Evolutionary conservation across 2,329 filamentous ascomycete species (phyloP).

Genomic region (Colletotrichum cereale): DNA sequence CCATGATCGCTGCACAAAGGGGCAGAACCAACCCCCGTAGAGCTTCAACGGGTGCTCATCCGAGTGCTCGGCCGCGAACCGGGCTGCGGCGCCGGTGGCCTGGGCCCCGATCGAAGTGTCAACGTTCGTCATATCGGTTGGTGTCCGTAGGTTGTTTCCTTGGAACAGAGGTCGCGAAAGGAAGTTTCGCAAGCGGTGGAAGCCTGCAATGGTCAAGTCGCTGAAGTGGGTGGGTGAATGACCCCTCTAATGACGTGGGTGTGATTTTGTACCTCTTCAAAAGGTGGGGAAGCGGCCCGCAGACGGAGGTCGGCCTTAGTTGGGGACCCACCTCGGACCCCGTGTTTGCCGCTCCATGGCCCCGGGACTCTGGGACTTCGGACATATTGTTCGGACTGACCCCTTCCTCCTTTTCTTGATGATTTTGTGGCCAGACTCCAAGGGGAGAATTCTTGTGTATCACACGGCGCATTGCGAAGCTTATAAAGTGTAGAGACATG

Average conservation of each 20-base stretch:
- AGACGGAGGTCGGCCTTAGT: neutral
- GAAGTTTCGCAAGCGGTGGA: neutral
- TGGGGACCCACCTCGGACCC: neutral
- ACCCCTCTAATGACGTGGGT: constrained; percentile 27
- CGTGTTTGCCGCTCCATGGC: neutral
- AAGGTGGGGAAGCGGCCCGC: neutral
- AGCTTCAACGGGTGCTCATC: constrained; percentile 69
- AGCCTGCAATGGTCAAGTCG: neutral
- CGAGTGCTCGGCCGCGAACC: constrained; percentile 59
- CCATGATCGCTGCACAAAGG: constrained; percentile 78
- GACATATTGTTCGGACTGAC: constrained; percentile 41
- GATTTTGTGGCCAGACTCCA: constrained; percentile 51
- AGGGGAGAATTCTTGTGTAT: constrained; percentile 54
- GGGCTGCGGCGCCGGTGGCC: constrained; percentile 63
- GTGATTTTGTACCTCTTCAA: neutral
- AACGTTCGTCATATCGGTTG: constrained; percentile 56
- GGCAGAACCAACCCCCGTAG: constrained; percentile 82
- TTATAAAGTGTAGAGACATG: too few relatives aligned
- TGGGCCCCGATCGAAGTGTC: constrained; percentile 62
- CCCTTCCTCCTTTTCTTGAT: constrained; percentile 61
- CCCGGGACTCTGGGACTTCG: neutral
- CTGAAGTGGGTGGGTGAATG: neutral
- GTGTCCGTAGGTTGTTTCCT: neutral
- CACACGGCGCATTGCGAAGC: too few relatives aligned
- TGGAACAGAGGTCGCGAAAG: too few relatives aligned